These are phyloP conservation scores for Hydnomerulius pinastri DNA, from an alignment of 768 basidiomycete genomes.

Conservation along the genomic window DNA sequence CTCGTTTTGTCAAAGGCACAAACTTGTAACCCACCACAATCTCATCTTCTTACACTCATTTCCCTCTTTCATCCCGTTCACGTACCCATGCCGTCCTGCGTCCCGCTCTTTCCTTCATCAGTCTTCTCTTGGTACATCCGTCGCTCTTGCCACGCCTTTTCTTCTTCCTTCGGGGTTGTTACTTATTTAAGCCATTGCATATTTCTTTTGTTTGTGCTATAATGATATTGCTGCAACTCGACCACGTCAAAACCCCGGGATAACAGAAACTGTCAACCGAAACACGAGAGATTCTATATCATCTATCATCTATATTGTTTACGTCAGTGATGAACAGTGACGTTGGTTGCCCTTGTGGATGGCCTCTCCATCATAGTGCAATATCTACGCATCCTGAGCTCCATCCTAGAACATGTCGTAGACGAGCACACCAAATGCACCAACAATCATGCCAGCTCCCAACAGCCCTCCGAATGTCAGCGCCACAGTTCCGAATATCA, in stretches of 20 bases:
- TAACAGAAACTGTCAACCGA: neutral
- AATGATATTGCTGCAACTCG: conserved; percentile 36
- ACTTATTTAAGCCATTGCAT: conserved; percentile 38
- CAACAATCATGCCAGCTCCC: conserved; percentile 78
- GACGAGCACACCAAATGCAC: conserved; percentile 79
- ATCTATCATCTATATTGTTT: too few species aligned
- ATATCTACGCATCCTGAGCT: neutral
- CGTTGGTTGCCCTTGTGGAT: too few species aligned
- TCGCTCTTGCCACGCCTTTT: conserved; percentile 17
- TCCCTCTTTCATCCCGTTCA: conserved; percentile 22
- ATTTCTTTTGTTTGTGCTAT: conserved; percentile 43
- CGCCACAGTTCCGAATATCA: conserved; percentile 64
- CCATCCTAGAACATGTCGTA: conserved; percentile 61
- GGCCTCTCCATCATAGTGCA: neutral
- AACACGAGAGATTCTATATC: conserved; percentile 2
- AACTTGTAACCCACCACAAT: conserved; percentile 35
- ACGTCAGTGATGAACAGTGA: too few species aligned
- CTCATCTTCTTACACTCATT: conserved; percentile 32
- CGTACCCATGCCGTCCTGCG: conserved; percentile 14
- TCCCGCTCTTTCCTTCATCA: conserved; percentile 11
- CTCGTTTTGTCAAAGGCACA: conserved; percentile 28
- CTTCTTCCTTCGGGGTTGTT: conserved; percentile 28
- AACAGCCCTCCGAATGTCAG: conserved; percentile 72
- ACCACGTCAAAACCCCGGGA: neutral
- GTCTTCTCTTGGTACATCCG: conserved; percentile 16